These are phyloP conservation scores for Geoglossum cookeanum DNA, from an alignment of 2,329 filamentous ascomycete species.

Conservation along the genomic window DNA sequence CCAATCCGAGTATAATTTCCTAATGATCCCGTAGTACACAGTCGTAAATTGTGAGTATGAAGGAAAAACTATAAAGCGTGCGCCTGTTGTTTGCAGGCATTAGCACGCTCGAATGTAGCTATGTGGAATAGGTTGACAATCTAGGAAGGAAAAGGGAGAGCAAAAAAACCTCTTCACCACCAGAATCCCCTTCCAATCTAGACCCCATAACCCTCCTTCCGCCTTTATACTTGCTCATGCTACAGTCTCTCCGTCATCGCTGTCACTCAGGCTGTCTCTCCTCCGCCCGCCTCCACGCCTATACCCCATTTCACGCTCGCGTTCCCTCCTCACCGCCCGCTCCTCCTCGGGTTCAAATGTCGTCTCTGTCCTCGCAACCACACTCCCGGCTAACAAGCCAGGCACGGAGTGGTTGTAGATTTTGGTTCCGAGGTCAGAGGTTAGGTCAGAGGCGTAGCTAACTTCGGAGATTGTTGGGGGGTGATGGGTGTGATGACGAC, in stretches of 20 bases:
- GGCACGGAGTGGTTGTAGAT: constrained; percentile 38
- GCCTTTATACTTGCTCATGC: not conserved
- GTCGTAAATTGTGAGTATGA: too few species aligned
- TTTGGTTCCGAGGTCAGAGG: constrained; percentile 30
- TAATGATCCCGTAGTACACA: too few species aligned
- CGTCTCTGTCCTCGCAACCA: constrained; percentile 16
- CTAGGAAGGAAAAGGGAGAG: too few species aligned
- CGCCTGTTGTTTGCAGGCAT: too few species aligned
- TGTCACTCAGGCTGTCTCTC: constrained; percentile 35
- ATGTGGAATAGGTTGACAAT: too few species aligned
- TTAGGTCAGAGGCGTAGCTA: constrained; percentile 11
- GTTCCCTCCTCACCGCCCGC: constrained; percentile 7
- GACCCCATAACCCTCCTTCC: too few species aligned
- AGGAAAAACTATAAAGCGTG: too few species aligned
- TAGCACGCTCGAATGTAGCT: too few species aligned
- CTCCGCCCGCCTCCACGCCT: constrained; percentile 23
- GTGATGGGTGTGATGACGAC: constrained; percentile 18
- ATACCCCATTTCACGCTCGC: constrained; percentile 18
- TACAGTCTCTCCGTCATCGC: constrained; percentile 18
- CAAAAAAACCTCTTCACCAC: too few species aligned
- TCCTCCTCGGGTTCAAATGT: constrained; percentile 13
- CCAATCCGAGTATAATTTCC: too few species aligned
- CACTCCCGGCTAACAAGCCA: constrained; percentile 13
- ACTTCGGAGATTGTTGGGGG: constrained; percentile 4
- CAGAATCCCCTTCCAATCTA: too few species aligned